Base-by-base conservation (phyloP, 495 filamentous ascomycete genomes). In the Talaromyces stipitatus region DNA sequence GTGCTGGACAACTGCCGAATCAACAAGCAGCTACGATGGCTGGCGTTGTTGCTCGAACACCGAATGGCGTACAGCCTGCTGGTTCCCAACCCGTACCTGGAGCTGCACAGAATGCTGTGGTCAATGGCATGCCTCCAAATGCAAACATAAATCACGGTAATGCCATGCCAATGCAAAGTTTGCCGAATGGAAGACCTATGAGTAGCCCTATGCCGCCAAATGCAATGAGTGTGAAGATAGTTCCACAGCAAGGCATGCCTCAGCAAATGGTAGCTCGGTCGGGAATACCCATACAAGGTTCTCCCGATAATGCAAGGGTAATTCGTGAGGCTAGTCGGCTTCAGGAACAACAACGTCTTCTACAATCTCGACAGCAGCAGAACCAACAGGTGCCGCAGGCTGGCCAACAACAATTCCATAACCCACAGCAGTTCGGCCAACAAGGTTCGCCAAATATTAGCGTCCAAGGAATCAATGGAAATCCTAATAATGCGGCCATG, bases 241-340 rank as follows among this genome's bases (percentile, higher is more conserved):
- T 91, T 59, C 84, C 86, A 46, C 88, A 85, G 61, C 75, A 85
- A 41, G 84, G 85, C 29, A 89, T 95, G 76, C 85, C 86, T 48
- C 72, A 78, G 47, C 67, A 76, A 72, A 65, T 77, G 68, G 55
- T 77, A 79, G 62, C 82, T 74, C 66, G 84, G 72, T 61, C 83
- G 78, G 69, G 85, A 12, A 73, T 88, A 62, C 78, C 82, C 5
- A 75, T 78, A 46, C 77, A 77, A 56, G 69, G 77, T 45, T 73
- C 78, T 27, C 76, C 82, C 4, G 81, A 81, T 29, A 74, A 77
- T 58, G 65, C 76, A 12, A 76, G 77, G 1, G 70, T 83, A 24
- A 72, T 77, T 29, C 75, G 79, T 36, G 86, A 91, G 70, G 84
- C 80, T 10, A 84, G 78, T 56, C 81, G 75, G 30, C 62, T 82